Conservation (phyloP, 129 eudicot genomes). For the Flaveria brownii region DNA sequence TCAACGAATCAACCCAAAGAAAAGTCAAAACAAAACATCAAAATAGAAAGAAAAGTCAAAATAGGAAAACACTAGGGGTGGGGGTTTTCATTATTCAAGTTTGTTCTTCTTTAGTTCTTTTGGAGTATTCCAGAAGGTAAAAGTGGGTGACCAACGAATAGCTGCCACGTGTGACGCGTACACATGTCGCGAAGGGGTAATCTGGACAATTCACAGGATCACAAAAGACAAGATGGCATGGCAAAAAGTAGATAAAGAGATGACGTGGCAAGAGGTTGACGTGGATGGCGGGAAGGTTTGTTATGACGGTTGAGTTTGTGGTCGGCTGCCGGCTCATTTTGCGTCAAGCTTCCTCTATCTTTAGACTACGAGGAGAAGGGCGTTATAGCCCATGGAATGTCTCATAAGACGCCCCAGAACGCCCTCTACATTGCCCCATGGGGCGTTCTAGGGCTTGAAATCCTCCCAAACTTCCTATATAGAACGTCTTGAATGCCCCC, state of each 20-base stretch:
- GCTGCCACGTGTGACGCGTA: constrained; percentile 23
- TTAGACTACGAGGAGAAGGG: too few species aligned
- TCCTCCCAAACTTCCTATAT: too few species aligned
- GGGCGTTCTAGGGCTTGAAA: too few species aligned
- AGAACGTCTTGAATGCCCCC: too few species aligned
- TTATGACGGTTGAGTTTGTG: constrained; percentile 28
- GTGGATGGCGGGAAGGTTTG: constrained; percentile 22
- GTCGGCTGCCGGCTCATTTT: constrained; percentile 40
- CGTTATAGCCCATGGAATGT: too few species aligned
- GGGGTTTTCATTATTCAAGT: too few species aligned
- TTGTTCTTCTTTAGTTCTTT: not conserved
- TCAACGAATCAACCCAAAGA: constrained; percentile 1
- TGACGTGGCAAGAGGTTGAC: constrained; percentile 20
- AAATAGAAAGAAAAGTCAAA: constrained; percentile 13
- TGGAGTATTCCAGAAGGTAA: constrained; percentile 4
- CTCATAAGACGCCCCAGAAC: too few species aligned
- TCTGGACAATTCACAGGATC: not conserved
- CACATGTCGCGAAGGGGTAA: constrained; percentile 4
- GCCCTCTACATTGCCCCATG: too few species aligned
- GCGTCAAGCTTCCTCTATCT: constrained; percentile 30
- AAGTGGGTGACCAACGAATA: constrained; percentile 11
- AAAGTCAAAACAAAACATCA: not conserved
- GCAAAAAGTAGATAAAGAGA: not conserved
- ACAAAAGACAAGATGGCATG: constrained; percentile 2
- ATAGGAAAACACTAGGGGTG: not conserved